Conservation (phyloP, 257 asterid genomes). For the Solanum appendiculatum region DNA sequence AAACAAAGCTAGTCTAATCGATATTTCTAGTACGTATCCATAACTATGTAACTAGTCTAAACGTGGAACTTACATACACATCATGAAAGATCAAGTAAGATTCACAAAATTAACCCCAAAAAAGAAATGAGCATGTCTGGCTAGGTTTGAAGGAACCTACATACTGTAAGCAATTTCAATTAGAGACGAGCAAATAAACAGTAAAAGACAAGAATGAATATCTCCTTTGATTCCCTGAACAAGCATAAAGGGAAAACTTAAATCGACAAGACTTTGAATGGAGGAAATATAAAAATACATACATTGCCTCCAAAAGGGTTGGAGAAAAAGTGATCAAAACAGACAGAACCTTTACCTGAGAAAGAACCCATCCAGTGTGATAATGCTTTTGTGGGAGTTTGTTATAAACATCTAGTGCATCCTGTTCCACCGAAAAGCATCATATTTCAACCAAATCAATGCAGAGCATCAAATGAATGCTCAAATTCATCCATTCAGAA, state of each 20-base stretch:
- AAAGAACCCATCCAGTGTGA: slow-evolving; percentile 94
- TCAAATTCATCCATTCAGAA: slow-evolving; percentile 2
- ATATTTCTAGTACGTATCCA: neutral
- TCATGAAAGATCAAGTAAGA: neutral
- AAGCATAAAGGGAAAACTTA: neutral
- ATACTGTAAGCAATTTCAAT: neutral
- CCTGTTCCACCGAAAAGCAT: slow-evolving; percentile 38
- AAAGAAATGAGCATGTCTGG: neutral
- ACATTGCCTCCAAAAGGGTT: neutral
- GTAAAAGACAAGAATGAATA: neutral
- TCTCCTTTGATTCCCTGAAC: neutral
- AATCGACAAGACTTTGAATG: neutral
- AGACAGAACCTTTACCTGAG: slow-evolving; percentile 44
- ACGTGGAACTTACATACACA: neutral
- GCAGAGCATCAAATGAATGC: neutral
- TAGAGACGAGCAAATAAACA: neutral
- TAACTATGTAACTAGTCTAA: neutral
- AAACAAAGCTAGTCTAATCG: neutral
- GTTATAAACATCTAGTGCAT: slow-evolving; percentile 62
- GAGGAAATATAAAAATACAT: neutral
- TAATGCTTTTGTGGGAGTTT: slow-evolving; percentile 86
- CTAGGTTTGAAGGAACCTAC: neutral
- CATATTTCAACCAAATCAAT: neutral
- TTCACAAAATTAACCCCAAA: neutral
- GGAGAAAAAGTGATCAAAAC: neutral